These are phyloP conservation scores for Priceomyces melissophilus DNA, from an alignment of 805 yeast species.

Conservation along the genomic window DNA sequence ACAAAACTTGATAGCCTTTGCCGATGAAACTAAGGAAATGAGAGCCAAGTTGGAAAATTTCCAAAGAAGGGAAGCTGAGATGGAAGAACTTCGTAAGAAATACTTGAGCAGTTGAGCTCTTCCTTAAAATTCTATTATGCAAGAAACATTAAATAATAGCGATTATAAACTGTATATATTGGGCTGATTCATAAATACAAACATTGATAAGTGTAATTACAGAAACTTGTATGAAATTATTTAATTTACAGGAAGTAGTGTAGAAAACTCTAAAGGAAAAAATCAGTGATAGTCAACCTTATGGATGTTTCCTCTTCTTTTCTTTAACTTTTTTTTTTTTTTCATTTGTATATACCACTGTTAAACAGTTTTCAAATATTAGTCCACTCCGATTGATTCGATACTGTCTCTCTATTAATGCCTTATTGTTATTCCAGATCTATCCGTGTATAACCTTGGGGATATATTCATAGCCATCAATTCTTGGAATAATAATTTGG, in stretches of 20 bases:
- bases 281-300: background rate
- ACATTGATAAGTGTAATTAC: no score
- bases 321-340: conserved; percentile 3
- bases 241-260: no score
- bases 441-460: conserved; percentile 94
- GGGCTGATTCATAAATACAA: background rate
- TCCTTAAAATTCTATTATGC: background rate
- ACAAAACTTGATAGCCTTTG: conserved; percentile 78
- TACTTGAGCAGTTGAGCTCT: conserved; percentile 22
- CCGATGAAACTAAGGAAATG: conserved; percentile 65
- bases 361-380: background rate
- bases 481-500: conserved; percentile 96
- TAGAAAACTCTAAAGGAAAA: no score
- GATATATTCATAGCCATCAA: conserved; percentile 99
- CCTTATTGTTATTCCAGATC: conserved; percentile 55
- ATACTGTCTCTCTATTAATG: conserved; percentile 11
- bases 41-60: conserved; percentile 39
- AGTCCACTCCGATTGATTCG: background rate
- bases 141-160: background rate
- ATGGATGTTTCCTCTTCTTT: background rate
- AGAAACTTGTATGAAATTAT: no score
- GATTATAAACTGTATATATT: conserved; percentile 1
- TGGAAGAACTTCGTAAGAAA: conserved; percentile 32
- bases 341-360: conserved; percentile 1
- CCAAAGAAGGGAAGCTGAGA: conserved; percentile 28